A percentile compares a stretch with the other conserved stretches of the same genome.
These are phyloP conservation scores for Phaeosphaeria sp. DNA, from an alignment of 2,329 filamentous ascomycete species.

Conservation along the genomic window DNA sequence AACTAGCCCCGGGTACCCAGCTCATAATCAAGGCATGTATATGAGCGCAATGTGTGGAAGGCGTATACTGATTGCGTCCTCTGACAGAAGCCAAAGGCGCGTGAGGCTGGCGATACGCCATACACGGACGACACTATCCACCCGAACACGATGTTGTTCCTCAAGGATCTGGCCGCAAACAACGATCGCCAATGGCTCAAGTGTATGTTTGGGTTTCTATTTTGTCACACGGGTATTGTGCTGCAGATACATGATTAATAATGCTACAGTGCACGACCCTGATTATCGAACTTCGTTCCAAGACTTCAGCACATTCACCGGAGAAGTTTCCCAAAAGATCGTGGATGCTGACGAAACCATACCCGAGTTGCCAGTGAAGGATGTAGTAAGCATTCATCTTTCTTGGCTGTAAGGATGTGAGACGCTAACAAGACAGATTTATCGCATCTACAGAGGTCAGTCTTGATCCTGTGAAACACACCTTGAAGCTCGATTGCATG, in stretches of 20 bases:
- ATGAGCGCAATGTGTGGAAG: not conserved
- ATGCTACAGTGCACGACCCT: constrained; percentile 71
- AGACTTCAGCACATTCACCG: constrained; percentile 83
- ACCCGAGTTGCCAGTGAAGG: constrained; percentile 84
- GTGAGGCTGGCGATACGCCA: constrained; percentile 64
- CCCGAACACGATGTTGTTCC: constrained; percentile 68
- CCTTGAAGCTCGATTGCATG: not conserved
- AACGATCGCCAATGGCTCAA: constrained; percentile 71
- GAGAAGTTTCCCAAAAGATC: constrained; percentile 73
- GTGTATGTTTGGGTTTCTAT: constrained; percentile 51
- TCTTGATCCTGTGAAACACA: not conserved
- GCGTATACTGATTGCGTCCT: not conserved
- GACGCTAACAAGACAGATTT: constrained; percentile 59
- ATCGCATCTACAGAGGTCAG: constrained; percentile 76
- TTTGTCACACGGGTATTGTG: not conserved
- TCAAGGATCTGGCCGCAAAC: constrained; percentile 64
- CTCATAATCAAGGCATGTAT: constrained; percentile 60
- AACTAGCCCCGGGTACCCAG: constrained; percentile 65
- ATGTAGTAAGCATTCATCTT: constrained; percentile 65
- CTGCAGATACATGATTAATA: not conserved
- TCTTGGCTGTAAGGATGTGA: not conserved
- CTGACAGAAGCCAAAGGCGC: constrained; percentile 62
- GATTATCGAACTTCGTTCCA: constrained; percentile 80
- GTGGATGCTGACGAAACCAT: constrained; percentile 78
- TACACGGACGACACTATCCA: constrained; percentile 66